Percentiles rank a stretch among this genome's conserved stretches.
These are phyloP conservation scores for Thalassiosira profunda DNA, from an alignment of 108 stramenopile genomes.

Conservation along the genomic window DNA sequence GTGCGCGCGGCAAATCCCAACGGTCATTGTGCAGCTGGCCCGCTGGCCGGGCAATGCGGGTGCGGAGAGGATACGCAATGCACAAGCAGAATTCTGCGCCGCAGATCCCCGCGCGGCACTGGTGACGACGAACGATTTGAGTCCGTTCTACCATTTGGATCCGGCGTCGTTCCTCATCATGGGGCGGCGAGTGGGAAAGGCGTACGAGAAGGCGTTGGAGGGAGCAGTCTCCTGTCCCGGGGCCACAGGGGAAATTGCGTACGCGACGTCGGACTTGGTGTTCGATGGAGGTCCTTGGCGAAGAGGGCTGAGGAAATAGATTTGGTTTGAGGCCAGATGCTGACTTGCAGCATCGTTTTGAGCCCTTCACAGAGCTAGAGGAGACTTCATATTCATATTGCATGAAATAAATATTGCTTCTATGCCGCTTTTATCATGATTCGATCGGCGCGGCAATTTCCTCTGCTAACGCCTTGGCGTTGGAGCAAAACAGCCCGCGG, in stretches of 20 bases:
- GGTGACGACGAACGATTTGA: conserved; percentile 6
- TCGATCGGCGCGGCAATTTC: background rate
- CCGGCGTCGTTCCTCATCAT: conserved; percentile 8
- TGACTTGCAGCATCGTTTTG: too few relatives aligned
- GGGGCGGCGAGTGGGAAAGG: conserved; percentile 2
- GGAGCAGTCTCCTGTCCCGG: conserved; percentile 1
- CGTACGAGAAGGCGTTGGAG: conserved; percentile 6
- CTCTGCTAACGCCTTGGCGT: background rate
- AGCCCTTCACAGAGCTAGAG: too few relatives aligned
- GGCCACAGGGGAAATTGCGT: too few relatives aligned
- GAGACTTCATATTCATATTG: too few relatives aligned
- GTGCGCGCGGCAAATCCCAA: conserved; percentile 14
- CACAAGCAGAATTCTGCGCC: conserved; percentile 8
- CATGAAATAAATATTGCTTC: too few relatives aligned
- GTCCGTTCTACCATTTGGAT: conserved; percentile 17
- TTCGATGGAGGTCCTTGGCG: too few relatives aligned
- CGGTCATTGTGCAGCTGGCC: background rate
- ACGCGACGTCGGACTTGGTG: too few relatives aligned
- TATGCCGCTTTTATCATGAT: background rate
- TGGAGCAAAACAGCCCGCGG: background rate
- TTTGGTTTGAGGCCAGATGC: too few relatives aligned
- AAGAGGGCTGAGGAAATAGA: too few relatives aligned
- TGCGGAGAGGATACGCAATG: background rate
- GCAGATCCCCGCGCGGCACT: background rate
- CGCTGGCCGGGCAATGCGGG: background rate